Conservation (phyloP, 441 rosid species). For the Dalechampia spathulata region DNA sequence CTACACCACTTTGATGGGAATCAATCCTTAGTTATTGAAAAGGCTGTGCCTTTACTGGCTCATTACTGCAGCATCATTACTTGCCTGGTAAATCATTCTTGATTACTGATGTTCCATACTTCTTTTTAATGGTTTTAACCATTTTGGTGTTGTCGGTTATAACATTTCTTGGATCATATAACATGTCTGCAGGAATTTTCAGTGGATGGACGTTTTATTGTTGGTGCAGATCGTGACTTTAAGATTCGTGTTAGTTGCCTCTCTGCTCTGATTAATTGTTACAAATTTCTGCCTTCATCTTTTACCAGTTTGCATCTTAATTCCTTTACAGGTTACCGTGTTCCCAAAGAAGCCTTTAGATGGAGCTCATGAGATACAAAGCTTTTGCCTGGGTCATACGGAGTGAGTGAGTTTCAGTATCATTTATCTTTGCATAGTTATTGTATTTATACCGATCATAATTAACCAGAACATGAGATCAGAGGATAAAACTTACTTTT, state of each 20-base stretch:
- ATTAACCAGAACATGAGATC: not conserved
- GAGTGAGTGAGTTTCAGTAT: conserved; percentile 60
- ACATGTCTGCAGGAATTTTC: conserved; percentile 65
- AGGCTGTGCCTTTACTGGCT: conserved; percentile 62
- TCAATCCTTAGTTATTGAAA: conserved; percentile 33
- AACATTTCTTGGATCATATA: not conserved
- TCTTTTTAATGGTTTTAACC: not conserved
- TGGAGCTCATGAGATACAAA: conserved; percentile 91
- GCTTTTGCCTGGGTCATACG: conserved; percentile 91
- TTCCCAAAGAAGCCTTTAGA: conserved; percentile 72
- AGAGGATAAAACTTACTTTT: not conserved
- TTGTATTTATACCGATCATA: not conserved
- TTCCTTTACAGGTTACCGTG: conserved; percentile 52
- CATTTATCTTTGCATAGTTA: not conserved
- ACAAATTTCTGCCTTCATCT: conserved; percentile 2
- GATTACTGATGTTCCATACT: not conserved
- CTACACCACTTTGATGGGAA: conserved; percentile 36
- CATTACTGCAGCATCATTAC: conserved; percentile 97
- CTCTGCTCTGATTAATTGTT: conserved; percentile 10
- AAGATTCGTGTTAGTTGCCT: conserved; percentile 73
- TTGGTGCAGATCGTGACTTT: conserved; percentile 84
- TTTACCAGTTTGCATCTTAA: conserved; percentile 5
- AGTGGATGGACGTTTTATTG: conserved; percentile 62
- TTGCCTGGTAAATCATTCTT: conserved; percentile 46
- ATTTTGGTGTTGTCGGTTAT: not conserved